Evolutionary conservation across 345 rosid genomes (phyloP), one percentile per base, ranked within the genome.

Genomic region (Angophora floribunda): DNA sequence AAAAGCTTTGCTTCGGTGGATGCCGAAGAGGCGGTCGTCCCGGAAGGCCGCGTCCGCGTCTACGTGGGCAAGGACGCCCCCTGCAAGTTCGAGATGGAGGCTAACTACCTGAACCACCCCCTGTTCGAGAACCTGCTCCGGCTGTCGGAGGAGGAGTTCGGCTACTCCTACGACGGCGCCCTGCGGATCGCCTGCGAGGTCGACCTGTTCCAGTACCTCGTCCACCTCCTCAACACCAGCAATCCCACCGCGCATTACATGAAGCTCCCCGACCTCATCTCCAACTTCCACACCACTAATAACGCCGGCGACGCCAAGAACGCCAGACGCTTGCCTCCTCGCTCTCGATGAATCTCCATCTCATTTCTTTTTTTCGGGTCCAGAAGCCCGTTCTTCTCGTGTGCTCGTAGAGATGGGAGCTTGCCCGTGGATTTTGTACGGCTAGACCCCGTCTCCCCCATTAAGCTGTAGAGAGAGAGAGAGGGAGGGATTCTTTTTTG

Each of bases 21-120:
- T 13, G 36, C 80, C 49, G 51, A 24, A 13, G 36, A 53, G 11
- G 78, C 41, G 7, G 89, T 85, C 51, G 86, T 52, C 85, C 79
- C 91, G 1, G 89, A 91, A 90, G 96, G 96, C 4, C 90, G 87
- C 24, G 91, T 93, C 55, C 89, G 91, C 49, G 95, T 94, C 3
- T 91, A 90, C 85, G 93, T 90, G 5, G 95, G 93, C 30, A 90
- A 86, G 91, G 90, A 84, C 36, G 86, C 53, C 44, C 90, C 86
- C 32, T 87, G 91, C 87, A 93, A 92, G 90, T 79, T 93, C 32
- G 93, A 93, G 89, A 86, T 92, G 89, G 93, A 93, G 55, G 95
- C 92, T 28, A 90, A 90, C 87, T 91, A 90, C 89, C 88, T 93
- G 30, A 94, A 94, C 92, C 96, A 93, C 67, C 95, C 94, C 28